Evolutionary conservation across 2,329 filamentous ascomycete genomes (phyloP), one percentile per base, ranked within the genome.

Genomic region (Myriosclerotinia curreyana): DNA sequence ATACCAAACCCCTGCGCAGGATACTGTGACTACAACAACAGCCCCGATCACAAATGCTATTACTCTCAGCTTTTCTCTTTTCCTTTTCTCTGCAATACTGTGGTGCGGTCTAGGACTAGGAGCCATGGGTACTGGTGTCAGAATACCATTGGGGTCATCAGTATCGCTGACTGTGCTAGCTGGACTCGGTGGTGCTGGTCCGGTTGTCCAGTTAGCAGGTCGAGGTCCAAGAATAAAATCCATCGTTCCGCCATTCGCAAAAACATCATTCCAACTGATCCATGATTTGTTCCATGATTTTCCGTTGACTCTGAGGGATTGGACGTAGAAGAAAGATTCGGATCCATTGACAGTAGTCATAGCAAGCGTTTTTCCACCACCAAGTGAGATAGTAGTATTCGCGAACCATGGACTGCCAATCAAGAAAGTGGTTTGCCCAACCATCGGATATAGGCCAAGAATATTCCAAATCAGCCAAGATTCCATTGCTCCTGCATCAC

Each of bases 401-500:
- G 75, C 74, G 71, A 88, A 86, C 84, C 84, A 89, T 0, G 86
- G 86, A 8, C 83, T 84, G 3, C 82, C 83, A 60, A 90, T 79
- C 20, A 90, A 77, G 72, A 89, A 90, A 0, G 84, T 87, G 0
- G 85, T 85, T 77, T 90, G 87, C 0, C 86, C 86, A 0, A 86
- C 88, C 67, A 90, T 77, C 1, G 87, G 87, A 68, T 88, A 89
- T 36, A 90, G 75, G 2, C 87, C 87, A 46, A 89, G 80, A 81
- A 88, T 88, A 67, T 83, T 84, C 84, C 87, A 90, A 11, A 89
- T 75, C 3, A 88, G 74, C 83, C 86, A 89, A 9, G 82, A 85
- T 72, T 91, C 86, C 87, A 91, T 90, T 17, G 88, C 86, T 8
- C 88, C 88, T 1, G 86, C 86, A 73, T 91, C 88, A 52, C 82